Conservation (phyloP, 2,329 filamentous ascomycete species). For the Pseudogymnoascus sp. region DNA sequence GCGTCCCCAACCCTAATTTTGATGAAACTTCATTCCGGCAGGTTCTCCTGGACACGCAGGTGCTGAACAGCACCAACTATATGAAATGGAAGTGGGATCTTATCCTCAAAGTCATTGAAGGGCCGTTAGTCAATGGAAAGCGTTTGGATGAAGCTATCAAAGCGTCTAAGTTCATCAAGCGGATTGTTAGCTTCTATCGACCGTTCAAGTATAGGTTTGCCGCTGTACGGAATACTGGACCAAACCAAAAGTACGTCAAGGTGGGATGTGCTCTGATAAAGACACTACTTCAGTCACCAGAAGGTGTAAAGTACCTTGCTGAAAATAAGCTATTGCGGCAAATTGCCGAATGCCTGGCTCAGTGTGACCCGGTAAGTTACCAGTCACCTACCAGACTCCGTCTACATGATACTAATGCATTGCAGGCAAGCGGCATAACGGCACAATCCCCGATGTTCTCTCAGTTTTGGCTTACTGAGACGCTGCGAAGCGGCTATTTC, state of each 20-base stretch:
- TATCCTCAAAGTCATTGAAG: constrained; percentile 84
- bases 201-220: constrained; percentile 97
- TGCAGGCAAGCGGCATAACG: constrained; percentile 61
- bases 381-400: neutral
- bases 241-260: constrained; percentile 87
- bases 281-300: constrained; percentile 74
- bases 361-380: constrained; percentile 72
- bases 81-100: constrained; percentile 97
- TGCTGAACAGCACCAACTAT: constrained; percentile 83
- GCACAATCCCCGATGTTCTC: constrained; percentile 88
- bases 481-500: constrained; percentile 88
- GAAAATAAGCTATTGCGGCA: constrained; percentile 92
- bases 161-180: constrained; percentile 92
- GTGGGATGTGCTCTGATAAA: constrained; percentile 85
- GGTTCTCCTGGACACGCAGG: constrained; percentile 67
- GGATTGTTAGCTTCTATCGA: constrained; percentile 87
- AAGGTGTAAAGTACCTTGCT: constrained; percentile 76
- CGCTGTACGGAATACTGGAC: constrained; percentile 80
- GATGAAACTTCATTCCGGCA: constrained; percentile 60
- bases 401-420: constrained; percentile 17
- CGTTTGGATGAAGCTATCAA: constrained; percentile 89
- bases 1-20: constrained; percentile 41
- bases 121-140: constrained; percentile 83
- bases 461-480: constrained; percentile 73
- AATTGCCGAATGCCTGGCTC: constrained; percentile 89